Base-by-base conservation (phyloP, 2,329 filamentous ascomycete species). In the Aspergillus viridinutans region DNA sequence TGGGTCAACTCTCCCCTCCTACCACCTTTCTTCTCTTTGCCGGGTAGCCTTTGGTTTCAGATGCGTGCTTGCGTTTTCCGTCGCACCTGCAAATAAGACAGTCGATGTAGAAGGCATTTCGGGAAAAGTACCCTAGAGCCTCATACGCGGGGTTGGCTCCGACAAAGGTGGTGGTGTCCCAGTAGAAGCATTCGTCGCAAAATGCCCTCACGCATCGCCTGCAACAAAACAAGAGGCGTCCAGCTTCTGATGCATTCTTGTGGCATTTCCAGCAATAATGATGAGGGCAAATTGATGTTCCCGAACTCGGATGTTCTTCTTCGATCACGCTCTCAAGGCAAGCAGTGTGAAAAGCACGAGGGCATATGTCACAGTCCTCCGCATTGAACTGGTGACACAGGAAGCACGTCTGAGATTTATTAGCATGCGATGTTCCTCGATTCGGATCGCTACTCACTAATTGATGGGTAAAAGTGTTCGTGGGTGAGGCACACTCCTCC, bases 151-250 rank as follows among this genome's bases (percentile, higher is more conserved):
- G 14, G 9, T 62, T 51, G 1, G 81, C 77, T 9, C 80, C 83
- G 12, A 85, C 65, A 0, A 85, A 76, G 3, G 73, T 72, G 0
- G 78, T 76, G 2, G 73, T 71, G 3, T 80, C 74, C 70, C 80
- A 85, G 50, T 85, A 77, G 0, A 86, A 65, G 62, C 83, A 86
- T 48, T 85, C 80, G 55, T 86, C 83, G 62, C 84, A 87, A 62
- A 77, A 85, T 0, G 79, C 82, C 2, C 71, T 70, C 28, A 80
- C 77, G 59, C 84, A 87, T 74, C 77, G 83, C 8, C 81, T 74
- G 63, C 83, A 86, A 23, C 80, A 76, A 65, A 78, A 76, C 1
- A 78, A 56, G 60, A 79, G 72, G 4, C 74, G 72, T 1, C 76
- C 76, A 0, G 71, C 75, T 50, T 76, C 68, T 0, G 68, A 68